These are phyloP conservation scores for Volvox africanus DNA, from an alignment of 139 green algal genomes.

Conservation along the genomic window DNA sequence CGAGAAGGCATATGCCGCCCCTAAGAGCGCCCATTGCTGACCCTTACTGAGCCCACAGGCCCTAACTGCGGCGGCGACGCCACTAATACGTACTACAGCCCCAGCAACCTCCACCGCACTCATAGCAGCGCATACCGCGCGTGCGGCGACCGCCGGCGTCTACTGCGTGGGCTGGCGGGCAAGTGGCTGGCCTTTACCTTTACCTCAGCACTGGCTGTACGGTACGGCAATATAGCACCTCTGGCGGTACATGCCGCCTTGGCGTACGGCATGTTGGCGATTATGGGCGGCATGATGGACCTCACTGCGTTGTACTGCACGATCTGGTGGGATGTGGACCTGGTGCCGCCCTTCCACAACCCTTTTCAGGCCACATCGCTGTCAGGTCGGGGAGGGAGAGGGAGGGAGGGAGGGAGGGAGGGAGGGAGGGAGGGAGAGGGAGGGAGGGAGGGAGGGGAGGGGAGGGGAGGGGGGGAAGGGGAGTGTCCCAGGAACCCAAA, in stretches of 20 bases:
- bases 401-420: background rate
- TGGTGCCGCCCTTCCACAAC: slow-evolving; percentile 31
- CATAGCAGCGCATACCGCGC: slow-evolving; percentile 1
- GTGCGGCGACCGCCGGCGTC: background rate
- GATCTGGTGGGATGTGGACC: background rate
- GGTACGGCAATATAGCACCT: background rate
- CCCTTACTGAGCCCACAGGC: too few relatives aligned
- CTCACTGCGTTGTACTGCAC: background rate
- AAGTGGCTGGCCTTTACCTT: slow-evolving; percentile 17
- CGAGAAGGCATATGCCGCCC: too few relatives aligned
- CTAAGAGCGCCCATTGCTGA: too few relatives aligned
- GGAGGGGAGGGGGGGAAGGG: background rate
- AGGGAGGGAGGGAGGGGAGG: background rate
- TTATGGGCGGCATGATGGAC: slow-evolving; percentile 42
- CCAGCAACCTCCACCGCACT: background rate
- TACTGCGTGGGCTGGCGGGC: slow-evolving; percentile 4
- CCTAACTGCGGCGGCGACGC: too few relatives aligned
- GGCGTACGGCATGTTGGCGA: slow-evolving; percentile 28
- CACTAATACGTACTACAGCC: background rate
- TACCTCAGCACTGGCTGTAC: background rate
- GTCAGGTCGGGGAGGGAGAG: slow-evolving; percentile 26
- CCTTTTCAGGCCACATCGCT: slow-evolving; percentile 35
- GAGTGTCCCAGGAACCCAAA: too few relatives aligned
- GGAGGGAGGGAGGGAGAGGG: background rate
- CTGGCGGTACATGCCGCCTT: slow-evolving; percentile 33